Base-by-base conservation (phyloP, 768 basidiomycete species). In the Leccinellum luteum region DNA sequence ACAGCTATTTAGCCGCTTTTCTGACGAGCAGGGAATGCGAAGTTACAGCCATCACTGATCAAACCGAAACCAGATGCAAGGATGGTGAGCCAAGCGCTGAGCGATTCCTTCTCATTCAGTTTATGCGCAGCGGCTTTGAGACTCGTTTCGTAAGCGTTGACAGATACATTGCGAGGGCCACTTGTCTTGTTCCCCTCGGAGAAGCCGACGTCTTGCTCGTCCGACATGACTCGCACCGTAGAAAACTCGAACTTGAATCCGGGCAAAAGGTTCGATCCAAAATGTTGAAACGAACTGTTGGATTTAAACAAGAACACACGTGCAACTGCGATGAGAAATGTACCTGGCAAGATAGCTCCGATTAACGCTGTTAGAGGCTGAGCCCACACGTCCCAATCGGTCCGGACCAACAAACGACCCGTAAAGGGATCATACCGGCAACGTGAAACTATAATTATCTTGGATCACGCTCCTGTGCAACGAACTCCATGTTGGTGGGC, bases 61-160 rank as follows among this genome's bases (percentile, higher is more conserved):
- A 89, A 73, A 28, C 85, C 87, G 65, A 84, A 86, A 4, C 82
- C 87, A 19, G 84, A 76, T 27, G 85, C 83, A 35, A 78, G 72
- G 64, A 89, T 86, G 9, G 86, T 85, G 67, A 87, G 83, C 67
- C 81, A 82, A 14, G 77, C 75, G 60, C 85, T 87, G 51, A 85
- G 65, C 13, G 64, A 66, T 64, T 85, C 80, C 63, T 74, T 84
- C 25, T 66, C 62, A 8, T 57, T 47, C 35, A 71, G 62, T 44
- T 64, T 56, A 34, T 65, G 67, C 35, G 60, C 63, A 44, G 64
- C 60, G 41, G 52, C 62, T 57, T 65, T 69, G 34, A 67, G 61
- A 50, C 61, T 45, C 3, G 54, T 57, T 41, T 63, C 71, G 38
- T 69, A 65, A 54, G 66, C 51, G 47, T 66, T 45, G 48, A 69